Evolutionary conservation across 2,329 filamentous ascomycete species (phyloP), one percentile per base, ranked within the genome.

Genomic region (Lachnellula cervina): DNA sequence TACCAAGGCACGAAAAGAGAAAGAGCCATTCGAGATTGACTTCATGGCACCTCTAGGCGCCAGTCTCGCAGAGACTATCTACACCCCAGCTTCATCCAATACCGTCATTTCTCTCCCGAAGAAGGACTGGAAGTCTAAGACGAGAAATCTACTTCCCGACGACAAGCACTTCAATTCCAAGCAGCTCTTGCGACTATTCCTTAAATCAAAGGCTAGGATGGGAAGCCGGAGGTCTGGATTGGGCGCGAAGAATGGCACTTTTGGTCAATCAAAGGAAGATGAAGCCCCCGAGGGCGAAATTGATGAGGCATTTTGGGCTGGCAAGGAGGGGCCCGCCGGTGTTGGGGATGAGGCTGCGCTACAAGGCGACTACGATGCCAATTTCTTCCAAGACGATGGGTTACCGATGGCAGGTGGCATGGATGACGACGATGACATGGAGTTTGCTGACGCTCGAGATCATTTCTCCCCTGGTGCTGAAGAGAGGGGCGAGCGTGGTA

Each of bases 91-190:
- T 6, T 80, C 86, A 17, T 90, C 86, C 51, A 95, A 91, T 69
- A 82, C 88, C 4, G 81, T 84, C 40, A 96, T 97, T 63, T 90
- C 85, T 47, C 72, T 99, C 63, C 88, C 93, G 17, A 97, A 96
- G 76, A 90, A 92, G 63, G 91, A 97, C 71, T 95, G 93, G 90
- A 94, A 90, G 71, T 94, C 90, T 40, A 96, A 96, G 72, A 91
- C 88, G 1, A 83, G 90, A 49, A 96, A 99, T 69, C 80, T 99
- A 3, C 83, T 99, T 4, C 93, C 95, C 2, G 94, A 99, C 68
- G 94, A 99, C 74, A 97, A 97, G 73, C 92, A 97, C 70, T 97
- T 99, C 77, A 96, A 92, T 75, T 97, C 93, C 8, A 89, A 88
- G 68, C 90, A 96, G 62, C 78, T 99, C 0, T 78, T 97, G 6